A percentile compares a stretch with the other conserved stretches of the same genome.
These are phyloP conservation scores for Vigna radiata DNA, from an alignment of 306 rosid genomes.

Conservation along the genomic window DNA sequence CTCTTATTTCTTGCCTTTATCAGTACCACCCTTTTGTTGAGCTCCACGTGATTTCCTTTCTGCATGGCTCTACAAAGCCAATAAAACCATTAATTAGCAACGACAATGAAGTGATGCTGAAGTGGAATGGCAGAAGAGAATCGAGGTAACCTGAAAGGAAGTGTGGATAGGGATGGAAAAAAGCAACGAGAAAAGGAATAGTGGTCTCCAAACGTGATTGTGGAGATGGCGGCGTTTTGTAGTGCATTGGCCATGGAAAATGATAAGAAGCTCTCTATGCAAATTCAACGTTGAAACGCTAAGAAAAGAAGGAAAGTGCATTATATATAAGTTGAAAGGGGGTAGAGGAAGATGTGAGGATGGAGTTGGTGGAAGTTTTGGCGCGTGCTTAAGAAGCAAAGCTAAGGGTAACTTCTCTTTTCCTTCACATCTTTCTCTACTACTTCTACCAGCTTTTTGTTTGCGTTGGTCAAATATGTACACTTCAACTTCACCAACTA, in stretches of 20 bases:
- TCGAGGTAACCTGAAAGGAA: conserved; percentile 25
- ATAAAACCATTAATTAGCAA: background rate
- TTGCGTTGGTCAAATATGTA: background rate
- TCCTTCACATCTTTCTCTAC: background rate
- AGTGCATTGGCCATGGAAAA: conserved; percentile 39
- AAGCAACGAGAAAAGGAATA: background rate
- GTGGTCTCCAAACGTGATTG: conserved; percentile 2
- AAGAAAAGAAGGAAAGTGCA: background rate
- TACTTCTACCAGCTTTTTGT: too few relatives aligned
- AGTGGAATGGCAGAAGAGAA: background rate
- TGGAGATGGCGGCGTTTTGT: conserved; percentile 26
- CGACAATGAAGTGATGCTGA: too few relatives aligned
- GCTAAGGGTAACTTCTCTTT: background rate
- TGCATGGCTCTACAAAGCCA: conserved; percentile 38
- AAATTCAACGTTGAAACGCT: background rate
- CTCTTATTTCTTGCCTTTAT: conserved; percentile 53
- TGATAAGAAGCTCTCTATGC: background rate
- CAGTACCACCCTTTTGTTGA: background rate
- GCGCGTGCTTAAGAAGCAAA: conserved; percentile 14
- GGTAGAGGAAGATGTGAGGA: background rate
- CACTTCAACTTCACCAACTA: background rate
- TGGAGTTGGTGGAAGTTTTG: conserved; percentile 30
- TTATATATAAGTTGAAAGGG: background rate
- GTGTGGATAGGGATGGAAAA: background rate
- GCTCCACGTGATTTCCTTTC: conserved; percentile 35